Base-by-base conservation (phyloP, 2,329 filamentous ascomycete species). In the Nothophoma quercina region DNA sequence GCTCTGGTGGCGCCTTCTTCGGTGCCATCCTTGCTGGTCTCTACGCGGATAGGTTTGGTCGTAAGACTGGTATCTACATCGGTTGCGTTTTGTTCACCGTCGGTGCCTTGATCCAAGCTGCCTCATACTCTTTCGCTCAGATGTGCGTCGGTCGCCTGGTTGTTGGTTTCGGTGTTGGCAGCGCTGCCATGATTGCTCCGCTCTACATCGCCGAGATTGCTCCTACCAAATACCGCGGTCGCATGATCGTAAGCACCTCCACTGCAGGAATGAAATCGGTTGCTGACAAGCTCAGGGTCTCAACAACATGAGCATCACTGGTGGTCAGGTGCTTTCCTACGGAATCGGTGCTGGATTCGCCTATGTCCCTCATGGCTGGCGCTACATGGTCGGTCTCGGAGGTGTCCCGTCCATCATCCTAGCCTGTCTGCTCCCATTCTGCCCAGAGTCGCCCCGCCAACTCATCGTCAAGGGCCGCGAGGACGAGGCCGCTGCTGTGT, bases 171-270 rank as follows among this genome's bases (percentile, higher is more conserved):
- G 79, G 80, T 33, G 80, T 83, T 9, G 79, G 81, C 0, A 77
- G 71, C 1, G 79, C 79, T 10, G 78, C 80, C 8, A 81, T 82
- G 78, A 76, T 81, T 7, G 70, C 48, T 32, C 76, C 64, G 57
- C 47, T 75, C 7, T 83, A 83, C 57, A 81, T 83, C 32, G 77
- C 76, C 2, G 81, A 83, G 48, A 70, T 83, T 3, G 77, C 81
- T 1, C 81, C 80, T 0, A 75, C 79, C 3, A 79, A 78, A 54
- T 77, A 78, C 33, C 75, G 81, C 42, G 81, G 81, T 13, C 72
- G 77, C 3, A 78, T 81, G 73, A 78, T 82, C 15, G 40, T 60
- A 43, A 42, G 26, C 7, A 19, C 10, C 9, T n/a, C n/a, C n/a
- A n/a, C n/a, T n/a, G n/a, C n/a, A n/a, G n/a, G n/a, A n/a, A n/a